Conservation (phyloP, 1,284 basidiomycete species). For the Butyriboletus appendiculatus region DNA sequence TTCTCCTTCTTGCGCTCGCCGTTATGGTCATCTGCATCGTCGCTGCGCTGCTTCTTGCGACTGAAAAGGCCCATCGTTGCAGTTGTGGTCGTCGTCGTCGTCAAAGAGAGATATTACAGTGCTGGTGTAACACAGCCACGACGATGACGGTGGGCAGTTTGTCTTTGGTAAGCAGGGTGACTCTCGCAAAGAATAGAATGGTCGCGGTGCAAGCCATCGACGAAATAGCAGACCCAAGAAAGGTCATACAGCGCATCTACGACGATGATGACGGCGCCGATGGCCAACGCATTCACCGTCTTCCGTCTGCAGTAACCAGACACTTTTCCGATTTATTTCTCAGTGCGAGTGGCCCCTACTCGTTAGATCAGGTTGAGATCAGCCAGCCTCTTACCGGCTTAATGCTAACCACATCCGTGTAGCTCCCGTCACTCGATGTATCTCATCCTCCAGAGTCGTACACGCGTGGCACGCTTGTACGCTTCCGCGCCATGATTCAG, state of each 20-base stretch:
- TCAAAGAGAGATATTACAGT: background rate
- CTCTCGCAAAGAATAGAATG: constrained; percentile 44
- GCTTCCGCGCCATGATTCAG: constrained; percentile 77
- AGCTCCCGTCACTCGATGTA: constrained; percentile 59
- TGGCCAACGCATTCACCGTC: constrained; percentile 28
- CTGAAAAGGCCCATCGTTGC: constrained; percentile 57
- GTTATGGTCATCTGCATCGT: constrained; percentile 40
- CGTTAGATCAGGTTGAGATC: constrained; percentile 45
- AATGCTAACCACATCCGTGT: constrained; percentile 6
- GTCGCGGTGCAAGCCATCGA: constrained; percentile 52
- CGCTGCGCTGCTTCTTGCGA: constrained; percentile 45
- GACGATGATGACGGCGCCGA: constrained; percentile 9
- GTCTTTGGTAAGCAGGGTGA: constrained; percentile 17
- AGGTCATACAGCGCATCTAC: constrained; percentile 50
- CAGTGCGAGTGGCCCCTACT: constrained; percentile 32
- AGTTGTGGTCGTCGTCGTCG: constrained; percentile 17
- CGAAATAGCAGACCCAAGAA: constrained; percentile 49
- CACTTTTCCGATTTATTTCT: constrained; percentile 54
- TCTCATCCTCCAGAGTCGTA: constrained; percentile 48
- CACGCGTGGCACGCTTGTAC: constrained; percentile 54
- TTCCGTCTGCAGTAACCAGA: constrained; percentile 48
- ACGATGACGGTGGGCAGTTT: background rate
- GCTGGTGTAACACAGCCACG: constrained; percentile 14
- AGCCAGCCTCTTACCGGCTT: background rate
- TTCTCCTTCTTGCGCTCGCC: constrained; percentile 75